Evolutionary conservation across 2,329 filamentous ascomycete species (phyloP).

Genomic region (Fusarium fujikuroi): DNA sequence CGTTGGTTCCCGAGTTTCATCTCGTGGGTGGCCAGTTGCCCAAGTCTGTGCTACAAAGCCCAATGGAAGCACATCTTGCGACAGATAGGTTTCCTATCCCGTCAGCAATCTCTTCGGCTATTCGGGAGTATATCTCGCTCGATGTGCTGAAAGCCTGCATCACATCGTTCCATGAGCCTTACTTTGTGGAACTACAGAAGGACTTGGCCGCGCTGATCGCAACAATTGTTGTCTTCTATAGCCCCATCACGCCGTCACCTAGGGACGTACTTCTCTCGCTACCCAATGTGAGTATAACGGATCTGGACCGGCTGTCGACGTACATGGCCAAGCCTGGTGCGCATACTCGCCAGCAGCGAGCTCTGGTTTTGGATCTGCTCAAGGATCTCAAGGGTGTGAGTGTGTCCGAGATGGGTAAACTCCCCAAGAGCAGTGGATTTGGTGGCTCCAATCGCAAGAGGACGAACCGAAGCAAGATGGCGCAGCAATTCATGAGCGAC

Average conservation of each 20-base stretch:
- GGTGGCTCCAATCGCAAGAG: slow-evolving; percentile 44
- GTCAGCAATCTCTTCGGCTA: slow-evolving; percentile 67
- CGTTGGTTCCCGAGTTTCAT: slow-evolving; percentile 84
- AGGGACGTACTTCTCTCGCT: slow-evolving; percentile 80
- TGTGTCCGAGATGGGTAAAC: slow-evolving; percentile 91
- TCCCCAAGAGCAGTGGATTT: slow-evolving; percentile 65
- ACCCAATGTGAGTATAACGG: slow-evolving; percentile 76
- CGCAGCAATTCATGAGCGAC: slow-evolving; percentile 73
- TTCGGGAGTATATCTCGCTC: slow-evolving; percentile 89
- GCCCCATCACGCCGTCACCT: slow-evolving; percentile 74
- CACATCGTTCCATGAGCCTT: slow-evolving; percentile 90
- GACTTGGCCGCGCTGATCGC: slow-evolving; percentile 91
- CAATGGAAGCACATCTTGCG: slow-evolving; percentile 44
- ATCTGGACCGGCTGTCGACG: slow-evolving; percentile 72
- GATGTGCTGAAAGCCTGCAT: slow-evolving; percentile 92
- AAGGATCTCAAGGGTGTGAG: slow-evolving; percentile 90
- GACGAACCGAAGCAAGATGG: slow-evolving; percentile 60
- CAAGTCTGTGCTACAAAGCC: slow-evolving; percentile 38
- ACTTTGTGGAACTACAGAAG: slow-evolving; percentile 96
- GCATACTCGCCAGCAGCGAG: slow-evolving; percentile 80
- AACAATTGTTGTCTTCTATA: slow-evolving; percentile 82
- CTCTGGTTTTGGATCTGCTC: slow-evolving; percentile 83
- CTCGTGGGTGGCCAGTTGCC: slow-evolving; percentile 54
- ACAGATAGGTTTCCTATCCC: slow-evolving; percentile 60
- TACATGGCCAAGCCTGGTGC: slow-evolving; percentile 68